phyloP scores from a whole-genome alignment of 768 basidiomycete species.

The Agaricus sinodeliciosus region DNA sequence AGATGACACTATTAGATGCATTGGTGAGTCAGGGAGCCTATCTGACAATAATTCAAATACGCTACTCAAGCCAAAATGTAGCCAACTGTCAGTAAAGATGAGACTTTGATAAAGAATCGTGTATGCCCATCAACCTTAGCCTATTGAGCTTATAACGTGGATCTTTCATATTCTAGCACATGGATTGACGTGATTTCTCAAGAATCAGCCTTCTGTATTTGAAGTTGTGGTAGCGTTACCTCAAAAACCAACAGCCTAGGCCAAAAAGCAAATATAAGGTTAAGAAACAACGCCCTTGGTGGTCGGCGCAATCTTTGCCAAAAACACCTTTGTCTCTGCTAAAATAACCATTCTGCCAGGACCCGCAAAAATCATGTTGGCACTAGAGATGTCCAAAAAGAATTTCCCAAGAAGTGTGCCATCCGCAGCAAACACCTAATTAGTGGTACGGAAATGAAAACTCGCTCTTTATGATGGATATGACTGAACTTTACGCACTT shows the following conservation, averaged over 20 bases:
- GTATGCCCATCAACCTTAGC: no score
- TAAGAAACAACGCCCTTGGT: constrained; percentile 12
- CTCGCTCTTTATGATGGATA: neutral
- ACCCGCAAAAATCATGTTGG: constrained; percentile 42
- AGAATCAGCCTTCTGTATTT: no score
- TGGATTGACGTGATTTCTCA: no score
- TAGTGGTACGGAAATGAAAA: neutral
- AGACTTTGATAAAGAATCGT: no score
- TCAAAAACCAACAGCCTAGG: neutral
- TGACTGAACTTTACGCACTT: constrained; percentile 28
- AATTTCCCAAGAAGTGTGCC: constrained; percentile 62
- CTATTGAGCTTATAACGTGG: no score
- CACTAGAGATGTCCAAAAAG: constrained; percentile 39
- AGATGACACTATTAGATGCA: no score
- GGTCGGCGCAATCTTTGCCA: constrained; percentile 37
- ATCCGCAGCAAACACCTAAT: constrained; percentile 16
- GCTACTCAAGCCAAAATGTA: no score
- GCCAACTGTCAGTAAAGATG: no score
- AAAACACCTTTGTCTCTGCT: constrained; percentile 40
- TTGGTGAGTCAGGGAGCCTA: no score
- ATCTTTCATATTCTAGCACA: no score
- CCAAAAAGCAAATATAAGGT: neutral
- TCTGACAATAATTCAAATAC: no score
- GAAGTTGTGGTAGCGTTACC: no score
- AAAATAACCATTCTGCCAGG: constrained; percentile 36